Conservation (phyloP, 208 protist species). For the Leishmania lainsoni region DNA sequence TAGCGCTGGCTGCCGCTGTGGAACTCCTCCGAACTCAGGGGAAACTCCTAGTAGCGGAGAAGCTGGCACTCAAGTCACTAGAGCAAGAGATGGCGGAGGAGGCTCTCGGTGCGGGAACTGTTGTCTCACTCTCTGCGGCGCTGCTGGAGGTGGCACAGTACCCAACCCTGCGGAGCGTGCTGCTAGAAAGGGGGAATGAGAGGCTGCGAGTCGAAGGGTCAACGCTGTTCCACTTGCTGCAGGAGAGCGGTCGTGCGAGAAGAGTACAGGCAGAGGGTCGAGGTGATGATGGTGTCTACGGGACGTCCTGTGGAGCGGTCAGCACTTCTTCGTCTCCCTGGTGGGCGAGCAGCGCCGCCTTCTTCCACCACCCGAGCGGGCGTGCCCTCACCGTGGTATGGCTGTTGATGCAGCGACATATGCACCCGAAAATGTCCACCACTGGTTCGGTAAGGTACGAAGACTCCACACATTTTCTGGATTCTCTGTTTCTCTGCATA, state of each 20-base stretch:
- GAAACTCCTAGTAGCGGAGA: slow-evolving; percentile 8
- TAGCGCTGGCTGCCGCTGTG: slow-evolving; percentile 22
- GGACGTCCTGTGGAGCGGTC: not conserved
- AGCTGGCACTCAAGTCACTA: slow-evolving; percentile 11
- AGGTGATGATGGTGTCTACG: not conserved
- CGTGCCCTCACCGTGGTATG: slow-evolving; percentile 26
- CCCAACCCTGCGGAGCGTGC: slow-evolving; percentile 6
- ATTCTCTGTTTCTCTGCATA: slow-evolving; percentile 15
- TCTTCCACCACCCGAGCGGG: slow-evolving; percentile 23
- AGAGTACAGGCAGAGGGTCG: not conserved
- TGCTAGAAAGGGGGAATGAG: slow-evolving; percentile 6
- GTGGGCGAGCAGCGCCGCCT: slow-evolving; percentile 3
- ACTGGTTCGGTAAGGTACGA: not conserved
- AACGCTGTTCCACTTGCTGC: slow-evolving; percentile 28
- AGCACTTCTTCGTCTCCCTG: not conserved
- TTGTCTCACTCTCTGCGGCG: slow-evolving; percentile 17
- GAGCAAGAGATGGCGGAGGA: slow-evolving; percentile 3
- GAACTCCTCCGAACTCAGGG: slow-evolving; percentile 15
- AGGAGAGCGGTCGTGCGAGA: not conserved
- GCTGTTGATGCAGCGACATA: slow-evolving; percentile 20
- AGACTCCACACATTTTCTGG: not conserved
- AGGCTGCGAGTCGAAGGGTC: slow-evolving; percentile 18
- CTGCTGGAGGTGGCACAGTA: slow-evolving; percentile 16
- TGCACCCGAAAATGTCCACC: not conserved
- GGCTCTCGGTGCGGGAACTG: not conserved